Conservation (phyloP, 495 filamentous ascomycete genomes). For the Hypomontagnella monticulosa region DNA sequence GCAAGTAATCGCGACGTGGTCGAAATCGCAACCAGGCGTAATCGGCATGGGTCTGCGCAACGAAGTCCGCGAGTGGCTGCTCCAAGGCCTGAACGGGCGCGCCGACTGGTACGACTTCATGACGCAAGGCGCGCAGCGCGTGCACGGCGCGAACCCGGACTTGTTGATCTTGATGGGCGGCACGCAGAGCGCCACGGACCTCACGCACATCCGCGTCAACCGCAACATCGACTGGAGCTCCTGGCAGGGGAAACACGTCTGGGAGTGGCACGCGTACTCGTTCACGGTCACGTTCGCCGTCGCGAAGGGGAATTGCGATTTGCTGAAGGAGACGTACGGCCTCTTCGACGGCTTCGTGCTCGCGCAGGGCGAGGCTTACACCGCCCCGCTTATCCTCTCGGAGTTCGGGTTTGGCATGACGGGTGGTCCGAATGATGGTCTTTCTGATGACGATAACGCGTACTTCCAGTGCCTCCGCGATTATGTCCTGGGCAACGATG, state of each 20-base stretch:
- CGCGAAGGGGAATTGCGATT: constrained; percentile 50
- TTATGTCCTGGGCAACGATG: constrained; percentile 58
- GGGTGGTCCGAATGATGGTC: constrained; percentile 47
- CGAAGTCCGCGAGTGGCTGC: constrained; percentile 57
- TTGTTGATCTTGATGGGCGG: constrained; percentile 59
- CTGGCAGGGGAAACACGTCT: constrained; percentile 58
- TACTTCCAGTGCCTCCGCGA: constrained; percentile 55
- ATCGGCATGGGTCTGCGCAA: constrained; percentile 60
- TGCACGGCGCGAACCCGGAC: constrained; percentile 56
- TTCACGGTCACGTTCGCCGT: constrained; percentile 58
- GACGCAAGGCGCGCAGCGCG: constrained; percentile 49
- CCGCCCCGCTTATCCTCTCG: constrained; percentile 57
- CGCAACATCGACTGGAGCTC: constrained; percentile 51
- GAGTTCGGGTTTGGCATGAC: constrained; percentile 63
- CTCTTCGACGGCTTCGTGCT: constrained; percentile 56
- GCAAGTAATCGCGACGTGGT: constrained; percentile 53
- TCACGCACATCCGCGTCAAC: constrained; percentile 51
- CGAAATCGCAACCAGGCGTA: constrained; percentile 51
- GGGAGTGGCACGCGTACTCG: constrained; percentile 63
- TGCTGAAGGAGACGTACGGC: constrained; percentile 52
- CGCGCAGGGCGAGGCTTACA: constrained; percentile 52
- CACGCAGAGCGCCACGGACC: constrained; percentile 54
- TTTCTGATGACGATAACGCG: constrained; percentile 47
- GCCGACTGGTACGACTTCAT: constrained; percentile 60
- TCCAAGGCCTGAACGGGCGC: constrained; percentile 52